A percentile compares a stretch with the other conserved stretches of the same genome.
phyloP scores from a whole-genome alignment of 139 green algal species.

The Chlamydomonas sphaeroides region DNA sequence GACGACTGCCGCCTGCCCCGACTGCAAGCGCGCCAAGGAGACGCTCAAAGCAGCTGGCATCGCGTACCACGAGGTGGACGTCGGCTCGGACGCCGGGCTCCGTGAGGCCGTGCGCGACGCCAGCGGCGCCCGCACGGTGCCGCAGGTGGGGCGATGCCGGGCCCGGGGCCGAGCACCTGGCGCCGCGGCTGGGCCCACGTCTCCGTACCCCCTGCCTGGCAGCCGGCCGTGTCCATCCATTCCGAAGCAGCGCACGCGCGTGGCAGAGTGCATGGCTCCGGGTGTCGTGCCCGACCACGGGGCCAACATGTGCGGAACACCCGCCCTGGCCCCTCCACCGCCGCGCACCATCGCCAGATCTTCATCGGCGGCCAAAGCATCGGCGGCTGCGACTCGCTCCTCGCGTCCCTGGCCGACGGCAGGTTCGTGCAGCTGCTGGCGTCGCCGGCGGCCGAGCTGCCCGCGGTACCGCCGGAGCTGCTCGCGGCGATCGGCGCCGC shows the following conservation, averaged over 20 bases:
- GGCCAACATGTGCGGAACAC: too few species aligned
- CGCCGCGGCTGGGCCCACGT: too few species aligned
- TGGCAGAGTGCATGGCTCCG: too few species aligned
- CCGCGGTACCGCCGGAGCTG: constrained; percentile 28
- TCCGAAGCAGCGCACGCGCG: too few species aligned
- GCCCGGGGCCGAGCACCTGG: too few species aligned
- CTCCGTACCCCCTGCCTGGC: too few species aligned
- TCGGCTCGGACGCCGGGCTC: constrained; percentile 51
- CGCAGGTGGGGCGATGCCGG: constrained; percentile 74
- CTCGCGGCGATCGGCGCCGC: constrained; percentile 17
- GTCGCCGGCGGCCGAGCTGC: neutral
- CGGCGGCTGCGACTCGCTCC: constrained; percentile 80
- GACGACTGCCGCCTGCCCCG: constrained; percentile 82
- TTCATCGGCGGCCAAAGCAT: constrained; percentile 78
- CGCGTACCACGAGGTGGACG: constrained; percentile 72
- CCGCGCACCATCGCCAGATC: constrained; percentile 63
- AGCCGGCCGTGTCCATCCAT: too few species aligned
- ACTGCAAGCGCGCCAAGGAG: constrained; percentile 83
- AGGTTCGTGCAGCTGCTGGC: constrained; percentile 54
- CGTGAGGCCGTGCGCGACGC: constrained; percentile 63
- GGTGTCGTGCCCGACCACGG: too few species aligned
- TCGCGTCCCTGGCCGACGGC: constrained; percentile 49
- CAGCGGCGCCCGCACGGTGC: constrained; percentile 80
- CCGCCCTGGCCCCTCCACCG: too few species aligned
- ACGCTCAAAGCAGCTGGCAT: constrained; percentile 60